A percentile compares a stretch with the other conserved stretches of the same genome.
Conservation (phyloP, 2,329 filamentous ascomycete genomes). For the Ascochyta lentis region DNA sequence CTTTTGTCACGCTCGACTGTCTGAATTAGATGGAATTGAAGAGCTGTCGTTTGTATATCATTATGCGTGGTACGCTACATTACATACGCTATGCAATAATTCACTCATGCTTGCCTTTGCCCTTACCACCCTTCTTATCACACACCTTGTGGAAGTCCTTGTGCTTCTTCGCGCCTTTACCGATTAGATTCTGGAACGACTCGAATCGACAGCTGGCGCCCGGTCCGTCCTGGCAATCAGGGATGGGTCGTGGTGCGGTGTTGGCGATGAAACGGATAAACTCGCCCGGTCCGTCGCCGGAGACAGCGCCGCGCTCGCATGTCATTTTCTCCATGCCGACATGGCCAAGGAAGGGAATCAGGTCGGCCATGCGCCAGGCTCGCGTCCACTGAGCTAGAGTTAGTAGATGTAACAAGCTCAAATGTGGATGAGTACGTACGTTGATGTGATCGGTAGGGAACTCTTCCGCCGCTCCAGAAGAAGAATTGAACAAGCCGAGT, state of each 20-base stretch:
- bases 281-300: slow-evolving; percentile 51
- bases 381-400: slow-evolving; percentile 54
- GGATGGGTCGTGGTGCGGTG: slow-evolving; percentile 56
- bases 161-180: slow-evolving; percentile 47
- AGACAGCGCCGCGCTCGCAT: slow-evolving; percentile 61
- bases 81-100: neutral
- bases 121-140: slow-evolving; percentile 29
- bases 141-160: slow-evolving; percentile 40
- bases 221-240: slow-evolving; percentile 57
- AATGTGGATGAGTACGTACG: slow-evolving; percentile 10
- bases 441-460: slow-evolving; percentile 63
- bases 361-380: slow-evolving; percentile 67
- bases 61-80: no score
- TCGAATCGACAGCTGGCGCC: slow-evolving; percentile 57
- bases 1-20: no score
- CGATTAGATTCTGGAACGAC: slow-evolving; percentile 53
- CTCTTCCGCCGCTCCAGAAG: slow-evolving; percentile 68
- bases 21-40: no score
- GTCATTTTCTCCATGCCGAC: slow-evolving; percentile 69
- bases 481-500: slow-evolving; percentile 73
- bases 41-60: no score
- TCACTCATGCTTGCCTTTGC: slow-evolving; percentile 13
- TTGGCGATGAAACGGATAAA: slow-evolving; percentile 62
- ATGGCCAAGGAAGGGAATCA: slow-evolving; percentile 70
- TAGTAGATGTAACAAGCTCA: neutral